Evolutionary conservation across 345 rosid genomes (phyloP), one percentile per base, ranked within the genome.

Genomic region (Ceriops tagal): DNA sequence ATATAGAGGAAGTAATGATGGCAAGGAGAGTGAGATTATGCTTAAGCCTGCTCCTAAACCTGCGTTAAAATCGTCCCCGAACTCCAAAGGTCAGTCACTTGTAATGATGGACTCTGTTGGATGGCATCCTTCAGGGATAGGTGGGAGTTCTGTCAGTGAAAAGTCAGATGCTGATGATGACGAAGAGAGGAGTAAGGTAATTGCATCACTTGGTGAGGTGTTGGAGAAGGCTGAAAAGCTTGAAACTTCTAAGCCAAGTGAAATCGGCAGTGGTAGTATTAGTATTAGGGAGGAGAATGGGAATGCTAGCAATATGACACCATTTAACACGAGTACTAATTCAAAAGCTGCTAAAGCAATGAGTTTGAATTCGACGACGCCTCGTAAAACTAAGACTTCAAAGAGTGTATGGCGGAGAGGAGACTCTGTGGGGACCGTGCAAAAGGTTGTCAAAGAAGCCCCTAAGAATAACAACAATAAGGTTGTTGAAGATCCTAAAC

Each of bases 401-500:
- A 95, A 86, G 89, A 95, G 96, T 68, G 99, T 95, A 64, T 95
- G 99, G 99, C 81, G 92, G 64, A 95, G 88, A 79, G 97, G 99
- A 13, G 99, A 95, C 76, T 71, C 85, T 7, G 90, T 89, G 31
- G 83, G 85, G 27, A 71, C 67, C 32, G 81, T 86, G 74, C 84
- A 86, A 52, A 93, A 79, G 83, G 82, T 85, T 82, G 93, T 85
- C 1, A 78, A 87, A 78, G 80, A 86, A 78, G 73, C 76, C 67
- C 88, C 93, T 32, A 85, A 79, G 81, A 66, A 49, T 70, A 66
- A n/a, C 68, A 73, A 43, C 49, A 43, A 24, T 51, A 81, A 53
- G 57, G 66, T 77, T 70, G 69, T 59, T 31, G 80, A 65, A 52
- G 75, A 76, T 57, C 46, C 74, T 69, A 71, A 5, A 43, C 4